Base-by-base conservation (phyloP, 805 yeast species). In the Wickerhamiella sorbophila region DNA sequence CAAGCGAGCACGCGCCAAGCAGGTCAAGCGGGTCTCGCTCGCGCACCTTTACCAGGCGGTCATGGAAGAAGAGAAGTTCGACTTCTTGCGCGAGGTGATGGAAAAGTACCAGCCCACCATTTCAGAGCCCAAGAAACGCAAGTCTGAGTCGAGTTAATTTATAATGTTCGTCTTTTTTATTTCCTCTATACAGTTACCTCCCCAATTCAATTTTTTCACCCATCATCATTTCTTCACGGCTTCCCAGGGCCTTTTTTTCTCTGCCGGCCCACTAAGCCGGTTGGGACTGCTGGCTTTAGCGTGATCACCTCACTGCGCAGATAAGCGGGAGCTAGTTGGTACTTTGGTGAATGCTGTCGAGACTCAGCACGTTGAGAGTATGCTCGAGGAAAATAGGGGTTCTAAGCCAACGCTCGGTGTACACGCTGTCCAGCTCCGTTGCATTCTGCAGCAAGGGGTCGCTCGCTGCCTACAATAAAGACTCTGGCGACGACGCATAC, bases 1-100 rank as follows among this genome's bases (percentile, higher is more conserved):
- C 40, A 70, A 72, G 33, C 84, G 81, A 48, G 94, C 96, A 4
- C 73, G 77, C 41, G 66, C 66, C 37, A 71, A 75, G 45, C 91
- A 88, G 10, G 77, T 78, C 14, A 79, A 81, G 55, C 72, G 94
- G 50, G 84, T 91, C 14, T 75, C 79, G 17, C 87, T 93, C 0
- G 77, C 79, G 29, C 87, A 86, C 51, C 71, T 91, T 47, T 79
- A 83, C 52, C 73, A 77, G 40, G 95, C 97, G 0, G 85, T 91
- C 18, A 72, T 77, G 58, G 70, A 70, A 38, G 85, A 83, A 43
- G 98, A 91, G 59, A 85, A 83, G 56, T 91, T 91, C 62, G 99
- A 91, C 61, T 91, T 91, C 54, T 65, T 91, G 50, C 83, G 81
- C 35, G 95, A 85, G 37, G 71, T 77, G 4, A 77, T 77, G 48